These are phyloP conservation scores for Beauveria brongniartii DNA, from an alignment of 2,329 filamentous ascomycete genomes.

Conservation along the genomic window DNA sequence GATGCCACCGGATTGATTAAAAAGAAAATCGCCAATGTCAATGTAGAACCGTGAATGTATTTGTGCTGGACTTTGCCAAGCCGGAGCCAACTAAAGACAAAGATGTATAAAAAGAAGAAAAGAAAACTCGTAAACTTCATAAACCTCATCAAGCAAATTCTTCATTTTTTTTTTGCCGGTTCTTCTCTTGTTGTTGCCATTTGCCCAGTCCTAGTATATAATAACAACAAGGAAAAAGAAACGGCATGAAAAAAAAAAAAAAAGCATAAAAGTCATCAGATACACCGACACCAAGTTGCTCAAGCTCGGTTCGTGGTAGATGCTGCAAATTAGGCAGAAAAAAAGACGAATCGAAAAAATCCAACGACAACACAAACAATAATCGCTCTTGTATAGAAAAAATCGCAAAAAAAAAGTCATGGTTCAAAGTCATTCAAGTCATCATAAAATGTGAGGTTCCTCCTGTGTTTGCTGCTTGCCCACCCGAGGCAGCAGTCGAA, in stretches of 20 bases:
- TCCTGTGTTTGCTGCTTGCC: background rate
- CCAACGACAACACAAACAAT: constrained; percentile 10
- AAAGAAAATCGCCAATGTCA: background rate
- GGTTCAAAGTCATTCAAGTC: constrained; percentile 3
- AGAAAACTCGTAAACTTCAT: constrained; percentile 3
- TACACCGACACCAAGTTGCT: background rate
- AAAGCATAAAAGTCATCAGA: background rate
- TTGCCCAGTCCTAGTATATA: constrained; percentile 6
- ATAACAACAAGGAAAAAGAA: background rate
- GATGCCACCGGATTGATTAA: no score
- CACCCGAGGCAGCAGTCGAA: background rate
- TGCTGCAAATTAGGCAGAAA: background rate
- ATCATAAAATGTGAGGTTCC: background rate
- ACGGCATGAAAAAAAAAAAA: background rate
- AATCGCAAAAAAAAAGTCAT: background rate
- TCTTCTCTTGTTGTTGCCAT: constrained; percentile 10
- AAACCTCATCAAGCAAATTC: constrained; percentile 11
- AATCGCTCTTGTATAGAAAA: constrained; percentile 8
- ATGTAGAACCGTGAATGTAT: background rate
- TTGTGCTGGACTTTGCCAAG: background rate
- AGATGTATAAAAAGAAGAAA: background rate
- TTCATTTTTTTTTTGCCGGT: background rate
- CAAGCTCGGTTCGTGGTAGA: background rate
- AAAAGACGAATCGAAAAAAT: background rate
- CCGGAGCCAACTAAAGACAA: background rate